phyloP scores from a whole-genome alignment of 352 stramenopile species.

The Phytophthora sojae region DNA sequence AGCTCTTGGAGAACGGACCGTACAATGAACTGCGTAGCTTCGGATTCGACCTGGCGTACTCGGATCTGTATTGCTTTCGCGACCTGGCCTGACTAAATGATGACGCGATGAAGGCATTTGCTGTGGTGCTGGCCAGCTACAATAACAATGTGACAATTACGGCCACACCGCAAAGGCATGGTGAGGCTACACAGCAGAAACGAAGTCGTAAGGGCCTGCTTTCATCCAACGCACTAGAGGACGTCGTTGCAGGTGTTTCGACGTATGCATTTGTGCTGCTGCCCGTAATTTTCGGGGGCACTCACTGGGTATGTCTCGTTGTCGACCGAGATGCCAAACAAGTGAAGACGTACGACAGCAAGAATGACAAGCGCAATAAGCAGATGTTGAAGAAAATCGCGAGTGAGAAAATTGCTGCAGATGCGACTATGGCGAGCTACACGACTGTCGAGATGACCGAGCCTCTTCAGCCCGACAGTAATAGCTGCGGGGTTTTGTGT shows the following conservation, averaged over 20 bases:
- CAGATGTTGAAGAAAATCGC: constrained; percentile 2
- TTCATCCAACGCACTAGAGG: background rate
- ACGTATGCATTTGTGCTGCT: background rate
- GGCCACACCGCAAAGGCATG: background rate
- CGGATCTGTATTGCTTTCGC: constrained; percentile 12
- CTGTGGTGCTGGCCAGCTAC: background rate
- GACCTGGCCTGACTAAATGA: background rate
- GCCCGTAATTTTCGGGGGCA: no score
- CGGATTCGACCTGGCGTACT: constrained; percentile 10
- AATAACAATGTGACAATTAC: background rate
- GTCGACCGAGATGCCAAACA: constrained; percentile 1
- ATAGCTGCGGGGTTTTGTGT: constrained; percentile 21
- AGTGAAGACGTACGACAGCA: constrained; percentile 17
- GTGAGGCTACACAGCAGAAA: background rate
- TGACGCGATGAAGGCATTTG: constrained; percentile 5
- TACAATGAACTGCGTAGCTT: background rate
- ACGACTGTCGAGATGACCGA: background rate
- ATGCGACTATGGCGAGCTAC: background rate
- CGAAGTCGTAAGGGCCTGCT: no score
- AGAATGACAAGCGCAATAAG: constrained; percentile 7
- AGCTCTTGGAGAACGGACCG: constrained; percentile 3
- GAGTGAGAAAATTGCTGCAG: background rate
- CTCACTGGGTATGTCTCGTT: background rate
- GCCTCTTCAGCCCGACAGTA: constrained; percentile 10
- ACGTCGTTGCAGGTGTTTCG: background rate